Base-by-base conservation (phyloP, 2,329 filamentous ascomycete genomes). In the Diaporthe ampelina region DNA sequence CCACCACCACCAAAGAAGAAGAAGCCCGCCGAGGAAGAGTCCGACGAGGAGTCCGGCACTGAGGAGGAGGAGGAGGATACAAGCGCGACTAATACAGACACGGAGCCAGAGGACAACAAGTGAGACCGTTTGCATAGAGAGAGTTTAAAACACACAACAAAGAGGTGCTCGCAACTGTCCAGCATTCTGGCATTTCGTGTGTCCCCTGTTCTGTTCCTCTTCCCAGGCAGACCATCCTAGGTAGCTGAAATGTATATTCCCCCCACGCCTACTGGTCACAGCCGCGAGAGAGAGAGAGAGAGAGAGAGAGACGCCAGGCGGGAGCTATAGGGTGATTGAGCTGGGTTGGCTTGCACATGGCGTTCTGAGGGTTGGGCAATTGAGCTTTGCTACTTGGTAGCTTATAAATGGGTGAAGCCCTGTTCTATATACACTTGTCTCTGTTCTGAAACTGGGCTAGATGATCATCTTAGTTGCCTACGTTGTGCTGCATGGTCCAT, bases 41-140 rank as follows among this genome's bases (percentile, higher is more conserved):
- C 90, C 72, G 92, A 94, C 70, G 95, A 95, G 29, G 95, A 97
- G 86, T 97, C 94, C 76, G 93, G 94, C 77, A 95, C 93, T 21
- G 94, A 97, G 75, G 92, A 93, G 75, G 92, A 93, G 79, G 90
- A 87, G 17, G 88, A 89, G 40, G 90, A 92, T 81, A 92, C 91
- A 48, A 93, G 91, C 79, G 91, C 89, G 76, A 94, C 92, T 19
- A 91, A 94, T 80, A 92, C 91, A 17, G 90, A 92, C 78, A 93
- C 91, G 1, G 91, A 93, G 80, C 88, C 90, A 40, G 89, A 91
- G 82, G 86, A 88, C 80, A 89, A 82, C 73, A 75, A 70, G 73
- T 73, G 32, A 68, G 43, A 11, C 29, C 29, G 29, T 17, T 26
- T 35, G 48, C 63, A 68, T 54, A 68, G 45, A 54, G 29, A 52